Evolutionary conservation across 345 rosid species (phyloP).

Genomic region (Eucalyptus brandiana): DNA sequence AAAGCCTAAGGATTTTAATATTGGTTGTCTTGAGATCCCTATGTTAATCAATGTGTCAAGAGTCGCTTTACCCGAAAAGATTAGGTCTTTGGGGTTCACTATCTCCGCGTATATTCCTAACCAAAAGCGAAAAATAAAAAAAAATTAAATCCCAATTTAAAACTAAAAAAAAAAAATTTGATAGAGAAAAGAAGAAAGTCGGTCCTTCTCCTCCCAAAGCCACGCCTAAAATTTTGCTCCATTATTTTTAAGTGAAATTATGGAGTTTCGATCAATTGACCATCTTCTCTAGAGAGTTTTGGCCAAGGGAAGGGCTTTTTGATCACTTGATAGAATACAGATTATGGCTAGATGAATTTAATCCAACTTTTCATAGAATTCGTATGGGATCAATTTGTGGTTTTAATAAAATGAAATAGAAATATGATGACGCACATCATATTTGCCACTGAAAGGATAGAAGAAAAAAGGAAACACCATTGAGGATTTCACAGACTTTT

Average conservation of each 20-base stretch:
- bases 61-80: background rate
- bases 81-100: background rate
- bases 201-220: background rate
- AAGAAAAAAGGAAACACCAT: background rate
- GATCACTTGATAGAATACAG: background rate
- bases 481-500: background rate
- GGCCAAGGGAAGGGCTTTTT: background rate
- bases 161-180: background rate
- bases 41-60: background rate
- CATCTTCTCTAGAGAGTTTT: background rate
- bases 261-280: background rate
- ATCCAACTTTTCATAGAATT: background rate
- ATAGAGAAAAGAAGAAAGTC: background rate
- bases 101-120: background rate
- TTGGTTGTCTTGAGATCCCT: background rate
- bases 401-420: background rate
- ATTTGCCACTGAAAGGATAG: background rate
- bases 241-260: background rate
- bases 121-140: background rate
- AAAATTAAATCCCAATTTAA: background rate
- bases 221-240: background rate
- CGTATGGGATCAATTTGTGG: background rate
- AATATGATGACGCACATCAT: background rate
- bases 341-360: background rate
- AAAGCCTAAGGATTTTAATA: background rate